Conservation (phyloP, 352 stramenopile genomes). For the Phytophthora syringae region DNA sequence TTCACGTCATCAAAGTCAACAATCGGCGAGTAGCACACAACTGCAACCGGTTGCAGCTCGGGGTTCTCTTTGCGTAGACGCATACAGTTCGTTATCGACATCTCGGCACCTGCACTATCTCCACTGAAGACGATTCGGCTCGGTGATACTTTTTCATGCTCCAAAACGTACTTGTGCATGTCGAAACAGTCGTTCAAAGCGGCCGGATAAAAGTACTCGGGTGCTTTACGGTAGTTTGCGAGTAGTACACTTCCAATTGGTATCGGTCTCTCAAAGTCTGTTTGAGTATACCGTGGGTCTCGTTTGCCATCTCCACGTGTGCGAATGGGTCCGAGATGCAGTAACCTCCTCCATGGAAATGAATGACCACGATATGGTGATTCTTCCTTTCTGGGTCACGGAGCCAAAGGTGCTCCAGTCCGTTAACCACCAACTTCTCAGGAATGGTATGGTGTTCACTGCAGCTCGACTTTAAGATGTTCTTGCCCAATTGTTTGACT, state of each 20-base stretch:
- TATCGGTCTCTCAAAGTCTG: slow-evolving; percentile 14
- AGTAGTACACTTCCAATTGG: slow-evolving; percentile 30
- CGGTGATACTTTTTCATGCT: slow-evolving; percentile 20
- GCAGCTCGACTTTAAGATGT: slow-evolving; percentile 19
- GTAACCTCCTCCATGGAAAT: slow-evolving; percentile 49
- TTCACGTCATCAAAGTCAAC: slow-evolving; percentile 15
- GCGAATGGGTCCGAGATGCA: slow-evolving; percentile 28
- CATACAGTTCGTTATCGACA: slow-evolving; percentile 32
- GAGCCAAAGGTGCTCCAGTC: slow-evolving; percentile 46
- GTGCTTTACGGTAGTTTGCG: slow-evolving; percentile 55
- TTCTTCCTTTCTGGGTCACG: slow-evolving; percentile 16
- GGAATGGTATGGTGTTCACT: slow-evolving; percentile 17
- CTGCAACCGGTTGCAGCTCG: slow-evolving; percentile 17
- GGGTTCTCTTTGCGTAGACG: slow-evolving; percentile 21
- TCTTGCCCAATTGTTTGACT: slow-evolving; percentile 26
- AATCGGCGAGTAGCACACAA: slow-evolving; percentile 25
- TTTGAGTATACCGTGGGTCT: slow-evolving; percentile 23
- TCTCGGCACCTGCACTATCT: slow-evolving; percentile 47
- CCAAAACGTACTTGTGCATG: slow-evolving; percentile 45
- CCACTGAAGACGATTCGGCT: slow-evolving; percentile 41
- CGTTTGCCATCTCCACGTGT: slow-evolving; percentile 30
- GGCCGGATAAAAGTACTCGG: slow-evolving; percentile 38
- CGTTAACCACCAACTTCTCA: slow-evolving; percentile 27
- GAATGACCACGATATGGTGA: slow-evolving; percentile 43
- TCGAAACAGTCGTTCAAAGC: slow-evolving; percentile 41